phyloP scores from a whole-genome alignment of 2,329 filamentous ascomycete species.

The Dactylellina parvicollis region DNA sequence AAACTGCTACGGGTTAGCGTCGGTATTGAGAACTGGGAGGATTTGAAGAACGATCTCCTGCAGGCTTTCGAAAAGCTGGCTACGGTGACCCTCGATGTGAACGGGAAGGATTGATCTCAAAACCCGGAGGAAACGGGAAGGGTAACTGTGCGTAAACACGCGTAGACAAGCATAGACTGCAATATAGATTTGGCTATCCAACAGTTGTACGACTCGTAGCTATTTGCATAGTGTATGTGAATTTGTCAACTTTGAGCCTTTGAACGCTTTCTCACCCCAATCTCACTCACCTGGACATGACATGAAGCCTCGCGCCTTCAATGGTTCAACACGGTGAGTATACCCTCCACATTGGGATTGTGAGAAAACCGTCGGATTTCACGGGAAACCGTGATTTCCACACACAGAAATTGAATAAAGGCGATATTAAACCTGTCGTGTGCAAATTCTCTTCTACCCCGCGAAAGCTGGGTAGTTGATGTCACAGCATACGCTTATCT shows the following conservation, averaged over 20 bases:
- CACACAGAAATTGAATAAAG: not conserved
- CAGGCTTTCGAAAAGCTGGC: constrained; percentile 71
- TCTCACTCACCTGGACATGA: constrained; percentile 1
- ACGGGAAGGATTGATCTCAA: constrained; percentile 25
- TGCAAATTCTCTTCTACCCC: not conserved
- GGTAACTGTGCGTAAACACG: too few relatives aligned
- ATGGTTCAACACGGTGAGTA: constrained; percentile 12
- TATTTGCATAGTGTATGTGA: too few relatives aligned
- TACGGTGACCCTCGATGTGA: constrained; percentile 57
- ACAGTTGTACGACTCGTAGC: not conserved
- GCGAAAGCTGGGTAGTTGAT: not conserved
- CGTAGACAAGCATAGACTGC: too few relatives aligned
- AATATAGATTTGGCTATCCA: not conserved
- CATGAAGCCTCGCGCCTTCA: not conserved
- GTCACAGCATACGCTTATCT: not conserved
- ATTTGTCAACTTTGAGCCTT: not conserved
- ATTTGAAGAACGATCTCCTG: constrained; percentile 79
- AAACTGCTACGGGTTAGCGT: constrained; percentile 81
- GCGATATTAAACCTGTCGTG: constrained; percentile 4
- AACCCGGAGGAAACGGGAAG: too few relatives aligned
- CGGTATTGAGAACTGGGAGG: constrained; percentile 86
- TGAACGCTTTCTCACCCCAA: constrained; percentile 7
- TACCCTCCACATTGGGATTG: constrained; percentile 16
- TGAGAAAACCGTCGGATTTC: constrained; percentile 9
- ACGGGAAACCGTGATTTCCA: constrained; percentile 3